Evolutionary conservation across 2,329 filamentous ascomycete species (phyloP).

Genomic region (Blastomyces parvus): DNA sequence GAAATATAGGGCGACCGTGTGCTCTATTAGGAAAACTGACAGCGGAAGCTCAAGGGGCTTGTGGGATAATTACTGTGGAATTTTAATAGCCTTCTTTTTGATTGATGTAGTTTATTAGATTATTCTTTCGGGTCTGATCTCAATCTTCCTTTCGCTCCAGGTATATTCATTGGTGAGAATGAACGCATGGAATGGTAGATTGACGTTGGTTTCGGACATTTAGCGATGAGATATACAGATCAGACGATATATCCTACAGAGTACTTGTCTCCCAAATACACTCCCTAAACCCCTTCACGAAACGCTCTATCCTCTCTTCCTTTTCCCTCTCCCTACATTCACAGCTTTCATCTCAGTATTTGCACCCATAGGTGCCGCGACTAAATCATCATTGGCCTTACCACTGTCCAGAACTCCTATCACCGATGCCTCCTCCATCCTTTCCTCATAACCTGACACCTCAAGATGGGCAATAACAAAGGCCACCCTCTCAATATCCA

Average conservation of each 20-base stretch:
- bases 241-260: background rate
- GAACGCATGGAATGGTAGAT: background rate
- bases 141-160: background rate
- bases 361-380: background rate
- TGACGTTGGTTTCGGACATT: background rate
- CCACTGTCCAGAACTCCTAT: background rate
- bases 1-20: background rate
- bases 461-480: conserved; percentile 31
- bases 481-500: conserved; percentile 31
- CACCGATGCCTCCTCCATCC: background rate
- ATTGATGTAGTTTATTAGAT: background rate
- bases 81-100: no score
- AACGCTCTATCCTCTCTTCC: background rate
- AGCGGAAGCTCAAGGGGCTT: background rate
- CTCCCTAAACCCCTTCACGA: no score
- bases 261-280: no score
- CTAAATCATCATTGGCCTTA: background rate
- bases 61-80: background rate
- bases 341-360: background rate
- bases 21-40: background rate
- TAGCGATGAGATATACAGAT: background rate
- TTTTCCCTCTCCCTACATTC: background rate
- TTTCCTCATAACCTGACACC: conserved; percentile 19
- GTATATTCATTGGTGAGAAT: background rate
- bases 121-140: background rate